Base-by-base conservation (phyloP, 2,329 filamentous ascomycete species). In the Aspergillus neotritici region DNA sequence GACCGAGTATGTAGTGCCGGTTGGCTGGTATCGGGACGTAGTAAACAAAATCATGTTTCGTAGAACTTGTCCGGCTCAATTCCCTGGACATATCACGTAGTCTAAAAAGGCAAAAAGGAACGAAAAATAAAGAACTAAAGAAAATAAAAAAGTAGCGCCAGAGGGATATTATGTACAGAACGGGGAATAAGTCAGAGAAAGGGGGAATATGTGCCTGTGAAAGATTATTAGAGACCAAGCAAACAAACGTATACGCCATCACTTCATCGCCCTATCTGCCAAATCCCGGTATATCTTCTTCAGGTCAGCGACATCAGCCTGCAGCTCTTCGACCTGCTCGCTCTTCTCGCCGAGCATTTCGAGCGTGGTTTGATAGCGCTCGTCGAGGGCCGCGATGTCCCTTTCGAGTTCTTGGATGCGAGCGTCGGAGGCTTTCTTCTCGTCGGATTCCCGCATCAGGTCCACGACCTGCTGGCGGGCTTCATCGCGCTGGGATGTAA, bases 301-400 rank as follows among this genome's bases (percentile, higher is more conserved):
- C 64, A 98, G 76, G 72, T 98, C 93, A 52, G 82, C 75, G 41
- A 98, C 86, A 73, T 97, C 93, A 10, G 86, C 84, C 65, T 77
- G 82, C 53, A 98, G 72, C 73, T 98, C 93, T 61, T 95, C 89
- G 2, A 95, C 90, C 60, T 85, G 73, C 73, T 98, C 93, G 65
- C 88, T 95, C 78, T 95, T 95, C 77, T 98, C 93, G 1, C 93
- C 93, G 44, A 98, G 70, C 81, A 97, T 84, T 70, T 97, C 90
- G 41, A 98, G 73, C 47, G 88, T 94, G 11, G 89, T 93, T 62
- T 94, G 83, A 63, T 97, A 95, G 56, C 91, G 77, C 49, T 80
- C 73, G 57, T 87, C 83, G 51, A 96, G 72, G 33, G 80, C 78
- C 21, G 69, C 70, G 38, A 95, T 71, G 54, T 88, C 79, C 35